Base-by-base conservation (phyloP, 2,329 filamentous ascomycete genomes). In the Botrytis cinerea region DNA sequence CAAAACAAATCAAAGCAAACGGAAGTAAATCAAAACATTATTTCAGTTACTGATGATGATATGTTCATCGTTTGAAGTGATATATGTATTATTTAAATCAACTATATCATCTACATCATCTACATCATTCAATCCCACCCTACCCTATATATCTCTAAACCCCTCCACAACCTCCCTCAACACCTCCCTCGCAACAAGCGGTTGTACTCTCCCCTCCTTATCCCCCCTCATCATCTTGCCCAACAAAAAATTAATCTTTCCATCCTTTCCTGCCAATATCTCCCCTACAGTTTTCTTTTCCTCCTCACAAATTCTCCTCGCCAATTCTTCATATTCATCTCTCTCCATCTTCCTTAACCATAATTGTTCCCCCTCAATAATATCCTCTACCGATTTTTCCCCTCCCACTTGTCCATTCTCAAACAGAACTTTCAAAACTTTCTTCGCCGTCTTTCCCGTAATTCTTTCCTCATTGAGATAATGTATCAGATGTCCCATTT, bases 181-280 rank as follows among this genome's bases (percentile, higher is more conserved):
- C 18, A 88, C 83, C 73, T 83, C 81, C 79, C 87, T 87, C 16
- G 89, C 90, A 78, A 85, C 85, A 73, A 84, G 84, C 7, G 90
- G 87, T 80, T 92, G 89, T 10, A 92, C 86, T 1, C 87, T 87
- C 0, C 89, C 89, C 74, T 89, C 87, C 43, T 86, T 84, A 43
- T 88, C 88, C 74, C 83, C 82, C 62, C 87, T 84, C 82, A 92
- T 89, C 87, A 92, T 91, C 80, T 91, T 88, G 18, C 91, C 91
- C 22, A 93, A 86, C 77, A 92, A 87, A 84, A 87, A 92, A 78
- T 89, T 89, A 10, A 91, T 80, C 81, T 92, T 93, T n/a, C 89
- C 88, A 45, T 84, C 83, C 76, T 91, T 88, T 0, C 87, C 86
- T 78, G 88, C 89, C 60, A 86, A 83, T 68, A 92, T 89, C 70